A percentile compares a stretch with the other conserved stretches of the same genome.
Conservation (phyloP, 176 grass and related monocot genomes). For the Dactylis glomerata region DNA sequence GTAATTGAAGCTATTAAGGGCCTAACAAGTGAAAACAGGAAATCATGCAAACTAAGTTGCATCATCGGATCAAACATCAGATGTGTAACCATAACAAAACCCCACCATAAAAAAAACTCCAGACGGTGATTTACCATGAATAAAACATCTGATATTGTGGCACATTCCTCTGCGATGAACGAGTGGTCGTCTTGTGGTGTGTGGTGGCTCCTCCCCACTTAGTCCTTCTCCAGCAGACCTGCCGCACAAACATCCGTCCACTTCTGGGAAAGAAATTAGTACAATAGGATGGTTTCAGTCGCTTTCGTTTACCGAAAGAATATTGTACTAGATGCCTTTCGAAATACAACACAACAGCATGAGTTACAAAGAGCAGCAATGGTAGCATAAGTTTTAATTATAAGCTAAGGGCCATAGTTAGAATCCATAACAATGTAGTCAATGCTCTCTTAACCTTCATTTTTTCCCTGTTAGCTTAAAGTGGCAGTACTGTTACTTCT, state of each 20-base stretch:
- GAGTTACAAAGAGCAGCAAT: neutral
- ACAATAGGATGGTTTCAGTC: neutral
- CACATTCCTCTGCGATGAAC: neutral
- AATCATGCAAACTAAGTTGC: neutral
- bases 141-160: neutral
- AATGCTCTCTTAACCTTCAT: neutral
- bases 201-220: constrained; percentile 7
- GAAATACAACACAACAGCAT: neutral
- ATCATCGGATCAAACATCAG: neutral
- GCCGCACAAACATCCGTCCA: neutral
- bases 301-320: neutral
- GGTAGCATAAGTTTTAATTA: neutral
- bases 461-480: neutral
- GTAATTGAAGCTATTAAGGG: neutral
- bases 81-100: neutral
- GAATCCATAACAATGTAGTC: neutral
- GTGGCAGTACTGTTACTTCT: neutral
- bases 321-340: neutral
- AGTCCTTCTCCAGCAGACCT: constrained; percentile 1
- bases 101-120: neutral
- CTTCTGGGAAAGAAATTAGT: constrained; percentile 3
- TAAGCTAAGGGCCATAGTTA: neutral
- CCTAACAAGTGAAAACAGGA: neutral
- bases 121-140: neutral
- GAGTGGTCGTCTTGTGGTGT: neutral